Base-by-base conservation (phyloP, 495 filamentous ascomycete species). In the Entonaema liquescens region DNA sequence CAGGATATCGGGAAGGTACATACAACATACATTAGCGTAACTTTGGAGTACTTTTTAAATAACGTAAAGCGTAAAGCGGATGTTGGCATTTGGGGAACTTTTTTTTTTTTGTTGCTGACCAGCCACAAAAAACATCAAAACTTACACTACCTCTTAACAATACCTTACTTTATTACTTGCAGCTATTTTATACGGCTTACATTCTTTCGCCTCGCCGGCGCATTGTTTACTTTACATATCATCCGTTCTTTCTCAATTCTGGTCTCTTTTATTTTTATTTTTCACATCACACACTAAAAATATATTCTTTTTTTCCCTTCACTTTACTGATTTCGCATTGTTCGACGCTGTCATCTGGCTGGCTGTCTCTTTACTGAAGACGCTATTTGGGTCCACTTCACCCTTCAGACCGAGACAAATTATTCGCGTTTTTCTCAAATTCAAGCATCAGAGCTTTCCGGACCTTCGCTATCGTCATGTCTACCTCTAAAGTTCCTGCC, bases 131-230 rank as follows among this genome's bases (percentile, higher is more conserved):
- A 70, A 23, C 26, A 25, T 59, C n/a, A 33, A 55, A 55, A 8
- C 52, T 56, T 13, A 11, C n/a, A n/a, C n/a, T n/a, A n/a, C n/a
- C n/a, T n/a, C 47, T 52, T 26, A 52, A 28, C 49, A 28, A 28
- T 52, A 52, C 11, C 12, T 52, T 52, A 28, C 49, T 29, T 28
- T 52, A 38, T 25, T 29, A 44, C 60, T 49, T 26, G 13, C 52
- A 68, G 17, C 17, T 36, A 49, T 52, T n/a, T 54, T 64, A 65
- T 63, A 56, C 61, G 33, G 54, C 65, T 63, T 65, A 72, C 65
- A 72, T 72, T 72, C 65, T 72, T 72, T 72, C 35, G 65, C 63
- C 59, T 67, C 47, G 36, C 38, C 64, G 54, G 53, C 64, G 65
- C 64, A 64, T 67, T 74, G 67, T 68, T 74, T 73, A 68, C 63